Base-by-base conservation (phyloP, 768 basidiomycete genomes). In the Mycena polygramma region DNA sequence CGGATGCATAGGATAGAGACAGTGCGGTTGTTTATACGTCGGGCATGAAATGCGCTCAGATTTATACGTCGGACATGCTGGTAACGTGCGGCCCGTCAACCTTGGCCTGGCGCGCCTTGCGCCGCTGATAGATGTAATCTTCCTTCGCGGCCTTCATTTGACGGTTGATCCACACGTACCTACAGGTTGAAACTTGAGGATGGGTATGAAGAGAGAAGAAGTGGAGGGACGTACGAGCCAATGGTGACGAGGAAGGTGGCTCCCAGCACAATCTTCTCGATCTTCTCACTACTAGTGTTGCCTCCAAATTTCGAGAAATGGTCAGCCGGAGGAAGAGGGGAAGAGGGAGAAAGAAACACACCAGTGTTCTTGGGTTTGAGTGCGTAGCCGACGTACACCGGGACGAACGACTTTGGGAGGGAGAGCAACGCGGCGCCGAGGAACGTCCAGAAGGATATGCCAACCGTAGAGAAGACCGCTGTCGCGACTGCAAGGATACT, bases 391-490 rank as follows among this genome's bases (percentile, higher is more conserved):
- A 85, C 75, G 68, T 86, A 86, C 14, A 86, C 86, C 17, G 81
- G 79, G 48, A 81, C 79, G 43, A 87, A 79, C 79, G 86, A 84
- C 70, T 85, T 85, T 9, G 85, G 85, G 15, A 84, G 68, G 36
- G 81, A 80, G 15, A 82, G 67, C 51, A 85, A 69, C 13, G 85
- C 79, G 8, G 85, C 83, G 15, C 82, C 52, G 39, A 77, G 63
- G 77, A 85, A 86, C 35, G 78, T 73, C 72, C 75, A 81, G 62
- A 84, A 80, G 49, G 61, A 62, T 77, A 86, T 81, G 0, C 85
- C 85, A 57, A 81, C 83, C 1, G 84, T 81, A 1, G 85, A 77
- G 69, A 85, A 82, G 2, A 84, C 77, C 24, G 81, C 79, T 5
- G 82, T 83, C 5, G 81, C 82, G 19, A 82, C 80, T 81, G 68